phyloP scores from a whole-genome alignment of 2,329 filamentous ascomycete genomes.

The Fusarium drepaniforme region DNA sequence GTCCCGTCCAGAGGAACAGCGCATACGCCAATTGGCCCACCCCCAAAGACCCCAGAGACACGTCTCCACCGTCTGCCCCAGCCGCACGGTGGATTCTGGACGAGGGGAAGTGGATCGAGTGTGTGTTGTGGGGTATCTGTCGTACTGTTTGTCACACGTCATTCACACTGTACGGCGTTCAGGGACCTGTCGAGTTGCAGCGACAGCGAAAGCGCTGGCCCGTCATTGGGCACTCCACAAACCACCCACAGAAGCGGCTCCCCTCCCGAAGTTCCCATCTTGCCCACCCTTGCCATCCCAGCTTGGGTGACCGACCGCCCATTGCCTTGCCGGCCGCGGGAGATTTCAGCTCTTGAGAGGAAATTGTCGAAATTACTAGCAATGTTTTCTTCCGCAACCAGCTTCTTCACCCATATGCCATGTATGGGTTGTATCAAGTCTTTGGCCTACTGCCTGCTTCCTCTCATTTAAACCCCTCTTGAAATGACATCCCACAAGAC shows the following conservation, averaged over 20 bases:
- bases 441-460: not conserved
- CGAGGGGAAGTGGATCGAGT: conserved; percentile 42
- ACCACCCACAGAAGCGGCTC: conserved; percentile 31
- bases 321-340: conserved; percentile 37
- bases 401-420: not conserved
- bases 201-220: conserved; percentile 10
- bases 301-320: conserved; percentile 19
- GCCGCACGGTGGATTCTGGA: conserved; percentile 37
- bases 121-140: conserved; percentile 31
- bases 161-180: conserved; percentile 16
- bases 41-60: conserved; percentile 19
- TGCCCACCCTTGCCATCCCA: not conserved
- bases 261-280: conserved; percentile 13
- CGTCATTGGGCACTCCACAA: conserved; percentile 33
- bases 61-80: conserved; percentile 31
- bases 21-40: conserved; percentile 18
- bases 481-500: not conserved
- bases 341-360: conserved; percentile 11
- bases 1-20: conserved; percentile 18
- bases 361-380: not conserved
- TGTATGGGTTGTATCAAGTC: not conserved
- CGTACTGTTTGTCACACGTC: conserved; percentile 2
- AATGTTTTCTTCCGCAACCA: not conserved
- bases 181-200: conserved; percentile 16
- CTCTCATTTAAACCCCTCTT: not conserved